A percentile compares a stretch with the other conserved stretches of the same genome.
These are phyloP conservation scores for Cucumis hystrix DNA, from an alignment of 306 rosid genomes.

Conservation along the genomic window DNA sequence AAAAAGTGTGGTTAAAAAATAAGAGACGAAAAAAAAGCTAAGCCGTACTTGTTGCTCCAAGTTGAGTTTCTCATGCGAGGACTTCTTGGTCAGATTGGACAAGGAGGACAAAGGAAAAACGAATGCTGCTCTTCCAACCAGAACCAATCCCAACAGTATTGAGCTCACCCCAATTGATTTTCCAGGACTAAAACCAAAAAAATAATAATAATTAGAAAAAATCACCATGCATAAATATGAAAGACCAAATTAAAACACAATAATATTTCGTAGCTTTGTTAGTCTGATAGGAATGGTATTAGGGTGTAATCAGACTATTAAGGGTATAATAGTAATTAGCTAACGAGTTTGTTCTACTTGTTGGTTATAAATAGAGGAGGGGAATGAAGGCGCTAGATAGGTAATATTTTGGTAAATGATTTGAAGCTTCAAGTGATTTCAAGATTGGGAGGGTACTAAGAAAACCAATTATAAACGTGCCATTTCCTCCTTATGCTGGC, in stretches of 20 bases:
- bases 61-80: slow-evolving; percentile 41
- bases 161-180: slow-evolving; percentile 82
- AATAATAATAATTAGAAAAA: not conserved
- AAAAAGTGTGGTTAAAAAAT: not conserved
- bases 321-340: no score
- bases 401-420: no score
- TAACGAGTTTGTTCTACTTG: no score
- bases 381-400: no score
- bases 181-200: slow-evolving; percentile 41
- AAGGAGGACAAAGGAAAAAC: slow-evolving; percentile 78
- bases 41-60: slow-evolving; percentile 71
- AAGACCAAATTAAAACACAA: not conserved
- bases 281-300: no score
- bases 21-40: not conserved
- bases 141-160: slow-evolving; percentile 58
- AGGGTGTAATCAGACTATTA: no score
- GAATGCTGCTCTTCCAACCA: slow-evolving; percentile 94
- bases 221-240: not conserved
- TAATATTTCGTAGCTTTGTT: no score
- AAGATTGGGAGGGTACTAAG: no score
- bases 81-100: slow-evolving; percentile 73
- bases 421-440: no score
- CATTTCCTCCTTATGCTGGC: not conserved
- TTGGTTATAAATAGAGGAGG: no score
- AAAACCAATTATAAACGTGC: no score